Evolutionary conservation across 768 basidiomycete genomes (phyloP).

Genomic region (Lentinus brumalis): DNA sequence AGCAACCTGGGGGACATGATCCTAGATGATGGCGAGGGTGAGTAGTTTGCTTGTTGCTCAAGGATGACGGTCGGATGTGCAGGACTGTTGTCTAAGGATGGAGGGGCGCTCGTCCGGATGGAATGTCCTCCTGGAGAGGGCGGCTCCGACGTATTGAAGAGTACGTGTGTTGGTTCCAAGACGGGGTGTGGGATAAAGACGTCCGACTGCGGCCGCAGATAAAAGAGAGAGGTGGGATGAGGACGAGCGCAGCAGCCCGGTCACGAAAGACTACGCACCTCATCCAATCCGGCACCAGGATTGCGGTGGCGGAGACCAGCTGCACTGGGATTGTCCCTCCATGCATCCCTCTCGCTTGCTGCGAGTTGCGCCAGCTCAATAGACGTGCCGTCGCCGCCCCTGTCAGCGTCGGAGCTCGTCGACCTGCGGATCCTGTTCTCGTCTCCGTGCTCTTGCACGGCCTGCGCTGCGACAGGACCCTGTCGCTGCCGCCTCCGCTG

Average conservation of each 20-base stretch:
- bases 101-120: neutral
- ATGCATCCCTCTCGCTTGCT: slow-evolving; percentile 52
- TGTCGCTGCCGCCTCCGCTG: slow-evolving; percentile 31
- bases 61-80: neutral
- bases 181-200: slow-evolving; percentile 47
- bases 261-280: slow-evolving; percentile 39
- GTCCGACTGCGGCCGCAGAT: slow-evolving; percentile 40
- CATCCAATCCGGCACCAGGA: slow-evolving; percentile 43
- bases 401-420: slow-evolving; percentile 7
- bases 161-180: slow-evolving; percentile 50
- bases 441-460: slow-evolving; percentile 15
- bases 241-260: slow-evolving; percentile 3
- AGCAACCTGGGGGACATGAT: neutral
- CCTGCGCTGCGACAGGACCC: slow-evolving; percentile 23
- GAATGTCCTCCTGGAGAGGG: slow-evolving; percentile 10
- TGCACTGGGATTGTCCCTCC: slow-evolving; percentile 48
- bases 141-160: slow-evolving; percentile 40
- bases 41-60: neutral
- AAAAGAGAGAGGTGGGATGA: neutral
- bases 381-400: slow-evolving; percentile 21
- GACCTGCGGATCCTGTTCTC: slow-evolving; percentile 15
- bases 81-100: slow-evolving; percentile 6
- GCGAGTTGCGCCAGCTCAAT: slow-evolving; percentile 58
- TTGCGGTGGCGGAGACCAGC: slow-evolving; percentile 23
- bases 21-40: neutral